Conservation (phyloP, 2,329 filamentous ascomycete genomes). For the Endothia cerciana region DNA sequence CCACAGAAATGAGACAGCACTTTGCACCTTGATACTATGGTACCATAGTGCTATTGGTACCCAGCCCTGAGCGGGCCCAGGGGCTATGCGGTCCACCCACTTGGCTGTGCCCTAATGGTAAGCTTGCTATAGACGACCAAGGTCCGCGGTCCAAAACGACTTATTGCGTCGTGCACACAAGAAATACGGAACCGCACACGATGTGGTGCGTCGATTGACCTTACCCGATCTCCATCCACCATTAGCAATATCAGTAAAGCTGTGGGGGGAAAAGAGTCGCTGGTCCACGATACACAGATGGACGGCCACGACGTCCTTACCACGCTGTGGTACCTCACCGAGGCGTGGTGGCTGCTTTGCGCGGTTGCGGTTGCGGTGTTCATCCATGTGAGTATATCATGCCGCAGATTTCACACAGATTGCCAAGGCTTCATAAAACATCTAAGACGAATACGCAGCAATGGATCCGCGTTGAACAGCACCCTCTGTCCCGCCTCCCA, state of each 20-base stretch:
- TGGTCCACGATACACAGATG: not conserved
- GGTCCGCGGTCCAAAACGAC: not conserved
- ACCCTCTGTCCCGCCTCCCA: constrained; percentile 32
- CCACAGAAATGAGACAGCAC: constrained; percentile 2
- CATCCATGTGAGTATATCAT: constrained; percentile 7
- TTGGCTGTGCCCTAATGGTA: not conserved
- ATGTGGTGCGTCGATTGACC: not conserved
- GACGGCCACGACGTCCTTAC: constrained; percentile 9
- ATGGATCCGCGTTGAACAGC: constrained; percentile 17
- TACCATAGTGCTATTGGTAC: not conserved
- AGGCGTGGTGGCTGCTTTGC: constrained; percentile 12
- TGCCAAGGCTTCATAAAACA: not conserved
- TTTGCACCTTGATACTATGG: not conserved
- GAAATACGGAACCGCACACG: not conserved
- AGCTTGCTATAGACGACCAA: constrained; percentile 9
- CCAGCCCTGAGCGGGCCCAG: not conserved
- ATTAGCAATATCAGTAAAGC: not conserved
- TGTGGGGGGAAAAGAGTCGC: not conserved
- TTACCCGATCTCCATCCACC: not conserved
- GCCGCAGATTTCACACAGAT: not conserved
- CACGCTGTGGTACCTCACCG: constrained; percentile 11
- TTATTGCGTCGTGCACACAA: not conserved
- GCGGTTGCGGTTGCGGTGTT: constrained; percentile 5
- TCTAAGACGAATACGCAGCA: constrained; percentile 5
- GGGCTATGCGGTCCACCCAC: constrained; percentile 3